These are phyloP conservation scores for Lipomyces sp. DNA, from an alignment of 805 yeast genomes.

Conservation along the genomic window DNA sequence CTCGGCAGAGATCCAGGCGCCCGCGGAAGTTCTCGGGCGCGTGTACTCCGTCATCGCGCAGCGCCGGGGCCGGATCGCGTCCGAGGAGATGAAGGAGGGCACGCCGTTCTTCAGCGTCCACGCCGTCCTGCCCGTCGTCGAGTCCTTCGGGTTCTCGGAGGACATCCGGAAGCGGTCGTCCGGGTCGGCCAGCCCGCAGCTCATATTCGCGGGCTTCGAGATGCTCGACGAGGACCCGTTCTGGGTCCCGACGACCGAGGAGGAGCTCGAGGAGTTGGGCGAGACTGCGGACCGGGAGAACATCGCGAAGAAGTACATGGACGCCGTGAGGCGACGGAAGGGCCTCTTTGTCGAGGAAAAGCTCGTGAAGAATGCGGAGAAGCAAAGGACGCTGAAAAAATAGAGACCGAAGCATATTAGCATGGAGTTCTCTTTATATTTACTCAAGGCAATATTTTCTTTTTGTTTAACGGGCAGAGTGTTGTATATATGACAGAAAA, in stretches of 20 bases:
- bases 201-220: slow-evolving; percentile 86
- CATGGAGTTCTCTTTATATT: background rate
- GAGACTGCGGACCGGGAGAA: slow-evolving; percentile 90
- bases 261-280: slow-evolving; percentile 90
- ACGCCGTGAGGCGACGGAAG: slow-evolving; percentile 73
- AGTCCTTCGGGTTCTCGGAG: slow-evolving; percentile 94
- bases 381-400: slow-evolving; percentile 76
- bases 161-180: slow-evolving; percentile 90
- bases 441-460: too few relatives aligned
- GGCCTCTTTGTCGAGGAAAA: slow-evolving; percentile 89
- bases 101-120: slow-evolving; percentile 89
- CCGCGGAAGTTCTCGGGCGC: slow-evolving; percentile 90
- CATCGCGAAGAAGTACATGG: slow-evolving; percentile 83
- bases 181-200: slow-evolving; percentile 96
- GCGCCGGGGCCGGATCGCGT: slow-evolving; percentile 76
- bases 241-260: slow-evolving; percentile 99
- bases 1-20: slow-evolving; percentile 90
- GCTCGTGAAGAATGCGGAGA: slow-evolving; percentile 87
- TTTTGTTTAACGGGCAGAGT: too few relatives aligned
- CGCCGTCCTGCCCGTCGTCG: slow-evolving; percentile 87
- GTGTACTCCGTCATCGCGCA: slow-evolving; percentile 92
- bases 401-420: background rate
- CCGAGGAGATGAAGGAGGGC: slow-evolving; percentile 97
- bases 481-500: too few relatives aligned
- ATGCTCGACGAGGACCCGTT: slow-evolving; percentile 88